phyloP scores from a whole-genome alignment of 495 filamentous ascomycete species.

The Aspergillus campestris region DNA sequence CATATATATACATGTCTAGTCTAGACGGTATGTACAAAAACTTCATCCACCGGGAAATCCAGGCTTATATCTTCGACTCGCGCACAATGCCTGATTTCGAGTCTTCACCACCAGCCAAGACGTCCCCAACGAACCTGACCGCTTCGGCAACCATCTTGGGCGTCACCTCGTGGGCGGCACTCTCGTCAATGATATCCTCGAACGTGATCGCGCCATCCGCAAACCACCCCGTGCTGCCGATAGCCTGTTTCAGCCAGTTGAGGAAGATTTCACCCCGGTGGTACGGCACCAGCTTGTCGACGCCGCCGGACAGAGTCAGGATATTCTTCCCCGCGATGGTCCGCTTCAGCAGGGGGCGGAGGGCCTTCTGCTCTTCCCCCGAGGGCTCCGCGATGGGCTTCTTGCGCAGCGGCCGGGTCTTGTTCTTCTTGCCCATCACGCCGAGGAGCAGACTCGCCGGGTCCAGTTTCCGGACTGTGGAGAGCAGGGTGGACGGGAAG shows the following conservation, averaged over 20 bases:
- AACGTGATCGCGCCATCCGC: constrained; percentile 51
- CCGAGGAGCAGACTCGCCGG: constrained; percentile 62
- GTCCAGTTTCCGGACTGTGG: constrained; percentile 53
- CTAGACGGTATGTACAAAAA: background rate
- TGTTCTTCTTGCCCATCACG: constrained; percentile 25
- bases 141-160: constrained; percentile 65
- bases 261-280: constrained; percentile 60
- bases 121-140: constrained; percentile 54
- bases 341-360: constrained; percentile 34
- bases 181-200: constrained; percentile 65
- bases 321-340: constrained; percentile 65
- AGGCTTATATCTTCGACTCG: constrained; percentile 30
- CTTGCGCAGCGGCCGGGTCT: constrained; percentile 19
- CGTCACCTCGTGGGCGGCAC: constrained; percentile 65
- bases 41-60: background rate
- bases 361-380: constrained; percentile 28
- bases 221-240: constrained; percentile 46
- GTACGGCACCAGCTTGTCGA: constrained; percentile 83
- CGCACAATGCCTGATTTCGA: constrained; percentile 24
- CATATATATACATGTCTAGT: no score
- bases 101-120: constrained; percentile 18
- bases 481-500: constrained; percentile 60
- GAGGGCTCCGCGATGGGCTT: constrained; percentile 39
- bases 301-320: constrained; percentile 64
- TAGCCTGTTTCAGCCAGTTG: constrained; percentile 55